Evolutionary conservation across 108 stramenopile species (phyloP), one percentile per base, ranked within the genome.

Genomic region (Cyclotella sp.): DNA sequence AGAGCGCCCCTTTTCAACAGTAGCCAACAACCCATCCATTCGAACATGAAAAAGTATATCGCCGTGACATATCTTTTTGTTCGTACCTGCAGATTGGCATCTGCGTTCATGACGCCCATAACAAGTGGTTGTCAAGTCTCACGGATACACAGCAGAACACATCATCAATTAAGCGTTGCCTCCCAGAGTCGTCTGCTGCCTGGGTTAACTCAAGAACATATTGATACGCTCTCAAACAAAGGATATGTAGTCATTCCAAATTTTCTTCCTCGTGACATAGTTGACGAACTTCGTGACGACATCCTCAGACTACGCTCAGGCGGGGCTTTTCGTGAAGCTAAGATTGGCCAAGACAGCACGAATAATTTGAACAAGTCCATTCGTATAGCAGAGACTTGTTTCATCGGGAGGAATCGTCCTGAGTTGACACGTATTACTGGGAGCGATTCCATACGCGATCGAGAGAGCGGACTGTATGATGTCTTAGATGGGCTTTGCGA

Each of bases 311-410:
- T 93, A 21, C 86, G 93, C 0, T 18, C 46, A 26, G 65, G 79
- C 5, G 55, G 63, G 42, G 73, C 83, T 22, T 93, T 93, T 69
- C 75, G 68, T 11, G 68, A 80, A 49, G 93, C 93, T n/a, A 86
- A 85, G 47, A 90, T 91, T 43, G 90, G 92, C 10, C 87, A 91
- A 71, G 89, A 89, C 59, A 41, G 69, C 14, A 89, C 88, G 28
- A 90, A 90, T 55, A 76, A 63, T 24, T 70, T 93, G 12, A 90
- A 91, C 70, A 71, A 43, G 24, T 63, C 85, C 24, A 90, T 91
- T 54, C 89, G 90, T 5, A 77, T 90, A 16, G 90, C 92, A 4
- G 90, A 90, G 75, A 91, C 87, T 14, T 91, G 90, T 65, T 91
- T 91, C 70, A 21, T 93, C 0, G 90, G 88, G 0, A 71, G 67